Evolutionary conservation across 2,329 filamentous ascomycete genomes (phyloP).

Genomic region (Capronia coronata): DNA sequence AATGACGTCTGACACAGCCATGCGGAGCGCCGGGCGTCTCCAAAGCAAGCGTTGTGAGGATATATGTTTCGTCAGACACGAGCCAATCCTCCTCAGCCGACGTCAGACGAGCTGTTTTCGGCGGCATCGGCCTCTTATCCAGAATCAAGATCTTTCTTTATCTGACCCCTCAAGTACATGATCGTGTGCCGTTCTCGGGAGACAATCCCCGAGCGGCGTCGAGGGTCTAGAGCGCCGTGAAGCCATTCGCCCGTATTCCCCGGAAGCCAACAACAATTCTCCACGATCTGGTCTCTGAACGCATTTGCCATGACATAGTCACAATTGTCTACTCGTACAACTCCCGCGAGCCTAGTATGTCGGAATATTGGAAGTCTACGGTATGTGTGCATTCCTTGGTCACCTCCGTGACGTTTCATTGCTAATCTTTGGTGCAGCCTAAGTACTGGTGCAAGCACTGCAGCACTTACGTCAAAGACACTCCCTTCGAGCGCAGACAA

Average conservation of each 20-base stretch:
- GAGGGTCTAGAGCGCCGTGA: background rate
- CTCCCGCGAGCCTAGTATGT: constrained; percentile 52
- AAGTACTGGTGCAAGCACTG: constrained; percentile 99
- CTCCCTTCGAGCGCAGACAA: constrained; percentile 78
- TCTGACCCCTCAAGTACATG: too few species aligned
- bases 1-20: background rate
- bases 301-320: constrained; percentile 17
- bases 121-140: background rate
- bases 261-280: constrained; percentile 1
- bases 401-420: background rate
- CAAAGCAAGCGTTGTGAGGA: too few species aligned
- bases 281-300: constrained; percentile 2
- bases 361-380: constrained; percentile 98
- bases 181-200: background rate
- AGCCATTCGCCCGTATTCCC: constrained; percentile 13
- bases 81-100: background rate
- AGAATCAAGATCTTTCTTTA: background rate
- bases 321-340: background rate
- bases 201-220: background rate
- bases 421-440: constrained; percentile 46
- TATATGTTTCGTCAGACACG: background rate
- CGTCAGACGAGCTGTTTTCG: background rate
- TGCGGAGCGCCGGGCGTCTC: too few species aligned
- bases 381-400: constrained; percentile 35
- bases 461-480: constrained; percentile 82